Base-by-base conservation (phyloP, 768 basidiomycete species). In the Leccinellum rugosiceps region DNA sequence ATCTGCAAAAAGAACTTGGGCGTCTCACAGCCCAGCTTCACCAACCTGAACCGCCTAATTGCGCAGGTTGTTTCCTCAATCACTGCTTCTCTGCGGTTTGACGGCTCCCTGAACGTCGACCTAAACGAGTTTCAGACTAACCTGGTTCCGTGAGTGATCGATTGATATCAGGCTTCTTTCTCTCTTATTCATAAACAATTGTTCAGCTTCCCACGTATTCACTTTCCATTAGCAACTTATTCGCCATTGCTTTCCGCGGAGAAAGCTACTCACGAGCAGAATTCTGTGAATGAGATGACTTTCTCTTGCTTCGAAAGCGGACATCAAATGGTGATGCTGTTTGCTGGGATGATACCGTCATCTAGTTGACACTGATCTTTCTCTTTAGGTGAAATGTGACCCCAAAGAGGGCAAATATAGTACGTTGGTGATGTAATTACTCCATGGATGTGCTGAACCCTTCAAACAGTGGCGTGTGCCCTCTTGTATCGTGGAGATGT, bases 331-430 rank as follows among this genome's bases (percentile, higher is more conserved):
- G 94, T 85, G 58, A 4, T 35, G 38, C 46, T 19, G 31, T 43
- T 58, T 56, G 6, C 17, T 19, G n/a, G n/a, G 25, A 25, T 47
- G 32, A 49, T 43, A 10, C 1, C 41, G 30, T 25, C 46, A 41
- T 32, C 25, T 30, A 31, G 47, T 19, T 66, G 30, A 66, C 32
- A 17, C 21, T 55, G 9, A 46, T 25, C 31, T 38, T 43, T 50
- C 15, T n/a, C 21, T 30, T 7, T 55, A 77, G 76, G 77, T 86
- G 65, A 86, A 88, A 78, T 98, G 96, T 70, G 96, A 98, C 70
- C 95, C 96, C 63, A 88, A 88, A 69, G 92, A 97, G 69, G 96
- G 96, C 73, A 98, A 98, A 86, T 98, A 98, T 79, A 98, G 94
- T 91, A 65, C 52, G 88, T 80, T n/a, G 25, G 47, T 56, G 21